Conservation (phyloP, 371 early-diverging fungal genomes). For the Parasitella parasitica region DNA sequence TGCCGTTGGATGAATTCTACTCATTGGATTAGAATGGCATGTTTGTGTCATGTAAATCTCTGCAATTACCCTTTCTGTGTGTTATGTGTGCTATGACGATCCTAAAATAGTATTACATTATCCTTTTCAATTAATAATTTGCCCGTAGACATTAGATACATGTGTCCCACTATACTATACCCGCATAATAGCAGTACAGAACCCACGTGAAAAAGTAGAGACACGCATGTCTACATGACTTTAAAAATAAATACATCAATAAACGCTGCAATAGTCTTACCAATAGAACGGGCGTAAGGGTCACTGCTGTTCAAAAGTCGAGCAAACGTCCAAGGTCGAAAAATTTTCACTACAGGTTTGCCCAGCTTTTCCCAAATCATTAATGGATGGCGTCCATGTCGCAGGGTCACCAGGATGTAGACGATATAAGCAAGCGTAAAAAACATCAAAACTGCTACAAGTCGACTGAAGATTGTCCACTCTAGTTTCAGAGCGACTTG, state of each 20-base stretch:
- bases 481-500: slow-evolving; percentile 42
- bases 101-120: no score
- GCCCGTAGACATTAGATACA: no score
- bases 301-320: slow-evolving; percentile 33
- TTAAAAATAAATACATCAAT: not conserved
- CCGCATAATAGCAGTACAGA: slow-evolving; percentile 51
- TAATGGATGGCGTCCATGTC: slow-evolving; percentile 43
- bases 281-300: slow-evolving; percentile 47
- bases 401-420: slow-evolving; percentile 40
- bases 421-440: slow-evolving; percentile 33
- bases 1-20: slow-evolving; percentile 59
- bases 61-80: slow-evolving; percentile 21
- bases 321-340: slow-evolving; percentile 47
- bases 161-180: no score
- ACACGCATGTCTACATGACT: slow-evolving; percentile 40
- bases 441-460: slow-evolving; percentile 31
- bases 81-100: slow-evolving; percentile 26
- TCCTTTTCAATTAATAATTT: no score
- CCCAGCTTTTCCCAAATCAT: slow-evolving; percentile 48
- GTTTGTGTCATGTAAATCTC: no score
- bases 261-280: slow-evolving; percentile 15
- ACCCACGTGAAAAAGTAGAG: slow-evolving; percentile 48
- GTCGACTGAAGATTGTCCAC: slow-evolving; percentile 51
- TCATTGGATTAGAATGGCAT: not conserved
- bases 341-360: slow-evolving; percentile 45